Conservation (phyloP, 176 grass and related monocot species). For the Juncus inflexus region DNA sequence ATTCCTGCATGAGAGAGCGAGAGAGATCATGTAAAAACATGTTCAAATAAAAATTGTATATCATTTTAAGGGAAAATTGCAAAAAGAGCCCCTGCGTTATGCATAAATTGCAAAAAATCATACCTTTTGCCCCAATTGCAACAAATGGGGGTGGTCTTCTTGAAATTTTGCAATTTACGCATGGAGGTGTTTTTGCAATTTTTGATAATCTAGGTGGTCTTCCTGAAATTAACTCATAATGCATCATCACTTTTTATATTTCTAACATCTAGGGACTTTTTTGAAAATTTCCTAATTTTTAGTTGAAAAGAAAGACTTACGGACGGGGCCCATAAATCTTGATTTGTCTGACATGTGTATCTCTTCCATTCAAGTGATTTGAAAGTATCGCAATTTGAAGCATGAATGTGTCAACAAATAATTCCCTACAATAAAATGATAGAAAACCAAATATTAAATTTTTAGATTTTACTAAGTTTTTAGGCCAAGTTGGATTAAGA, state of each 20-base stretch:
- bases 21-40: background rate
- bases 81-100: no score
- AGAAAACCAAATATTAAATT: background rate
- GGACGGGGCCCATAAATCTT: slow-evolving; percentile 87
- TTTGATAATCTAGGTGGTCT: no score
- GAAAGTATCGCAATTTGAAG: slow-evolving; percentile 80
- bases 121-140: background rate
- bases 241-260: no score
- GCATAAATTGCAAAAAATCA: background rate
- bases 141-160: background rate
- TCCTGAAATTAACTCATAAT: no score
- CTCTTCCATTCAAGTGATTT: slow-evolving; percentile 90
- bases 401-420: slow-evolving; percentile 91
- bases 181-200: no score
- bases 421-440: slow-evolving; percentile 52
- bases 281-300: background rate
- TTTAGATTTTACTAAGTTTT: no score
- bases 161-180: no score
- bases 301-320: slow-evolving; percentile 43
- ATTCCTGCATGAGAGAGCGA: slow-evolving; percentile 29
- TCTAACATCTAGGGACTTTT: background rate
- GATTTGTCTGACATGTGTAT: slow-evolving; percentile 82
- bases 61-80: background rate
- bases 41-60: slow-evolving; percentile 9
- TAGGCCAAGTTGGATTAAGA: no score